A percentile compares a stretch with the other conserved stretches of the same genome.
These are phyloP conservation scores for Eutypella sp. DNA, from an alignment of 2,329 filamentous ascomycete species.

Conservation along the genomic window DNA sequence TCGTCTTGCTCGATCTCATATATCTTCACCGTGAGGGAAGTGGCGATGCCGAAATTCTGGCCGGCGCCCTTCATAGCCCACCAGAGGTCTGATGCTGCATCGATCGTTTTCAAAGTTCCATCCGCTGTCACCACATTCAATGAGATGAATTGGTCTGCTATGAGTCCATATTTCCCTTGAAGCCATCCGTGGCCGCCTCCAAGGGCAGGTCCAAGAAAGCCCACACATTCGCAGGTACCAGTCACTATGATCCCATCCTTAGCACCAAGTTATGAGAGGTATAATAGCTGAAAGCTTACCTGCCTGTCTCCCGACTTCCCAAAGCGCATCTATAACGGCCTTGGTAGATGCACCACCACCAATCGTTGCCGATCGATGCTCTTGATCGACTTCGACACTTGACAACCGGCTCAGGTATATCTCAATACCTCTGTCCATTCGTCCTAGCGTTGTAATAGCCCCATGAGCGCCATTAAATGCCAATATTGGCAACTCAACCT, in stretches of 20 bases:
- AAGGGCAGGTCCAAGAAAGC: constrained; percentile 36
- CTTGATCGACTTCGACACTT: constrained; percentile 34
- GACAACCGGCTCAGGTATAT: constrained; percentile 43
- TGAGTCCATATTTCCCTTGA: constrained; percentile 36
- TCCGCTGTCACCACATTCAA: constrained; percentile 37
- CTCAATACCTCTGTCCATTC: constrained; percentile 44
- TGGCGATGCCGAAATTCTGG: constrained; percentile 56
- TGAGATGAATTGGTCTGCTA: constrained; percentile 36
- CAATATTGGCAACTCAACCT: constrained; percentile 43
- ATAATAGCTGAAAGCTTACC: constrained; percentile 22
- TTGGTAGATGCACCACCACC: constrained; percentile 44
- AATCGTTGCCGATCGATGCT: constrained; percentile 42
- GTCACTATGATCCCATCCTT: constrained; percentile 32
- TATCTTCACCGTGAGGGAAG: constrained; percentile 39
- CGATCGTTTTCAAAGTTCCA: constrained; percentile 29
- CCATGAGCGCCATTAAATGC: constrained; percentile 50
- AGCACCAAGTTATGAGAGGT: not conserved
- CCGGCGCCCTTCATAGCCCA: constrained; percentile 55
- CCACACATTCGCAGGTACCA: constrained; percentile 49
- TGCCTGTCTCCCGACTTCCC: constrained; percentile 46
- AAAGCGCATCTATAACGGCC: constrained; percentile 41
- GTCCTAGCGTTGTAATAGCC: constrained; percentile 41
- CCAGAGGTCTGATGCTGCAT: constrained; percentile 35
- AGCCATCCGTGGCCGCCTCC: constrained; percentile 43
- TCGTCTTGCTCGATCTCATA: constrained; percentile 35